Conservation (phyloP, 345 rosid species). For the Ricinus communis region DNA sequence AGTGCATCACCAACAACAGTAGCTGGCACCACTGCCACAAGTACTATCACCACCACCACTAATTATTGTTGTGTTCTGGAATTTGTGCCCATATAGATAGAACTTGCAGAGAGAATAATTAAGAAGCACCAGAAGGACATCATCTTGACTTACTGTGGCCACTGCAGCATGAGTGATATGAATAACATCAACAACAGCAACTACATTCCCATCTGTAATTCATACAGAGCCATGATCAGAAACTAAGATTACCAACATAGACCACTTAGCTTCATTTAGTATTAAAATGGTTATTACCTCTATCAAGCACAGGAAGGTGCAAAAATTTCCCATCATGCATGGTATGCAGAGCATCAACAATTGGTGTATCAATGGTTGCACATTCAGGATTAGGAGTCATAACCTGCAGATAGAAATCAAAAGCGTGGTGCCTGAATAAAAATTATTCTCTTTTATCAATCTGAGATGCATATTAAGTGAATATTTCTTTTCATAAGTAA, state of each 20-base stretch:
- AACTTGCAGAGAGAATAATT: not conserved
- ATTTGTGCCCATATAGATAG: not conserved
- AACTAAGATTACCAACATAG: conserved; percentile 1
- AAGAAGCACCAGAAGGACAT: conserved; percentile 10
- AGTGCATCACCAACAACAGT: not conserved
- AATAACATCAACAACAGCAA: conserved; percentile 84
- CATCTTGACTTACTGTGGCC: conserved; percentile 65
- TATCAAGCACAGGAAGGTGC: conserved; percentile 91
- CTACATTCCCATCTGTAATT: conserved; percentile 73
- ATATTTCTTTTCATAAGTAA: not conserved
- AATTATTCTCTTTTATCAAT: not conserved
- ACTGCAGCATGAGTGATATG: conserved; percentile 94
- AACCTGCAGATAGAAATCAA: conserved; percentile 50
- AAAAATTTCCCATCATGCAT: conserved; percentile 98
- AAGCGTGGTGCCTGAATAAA: conserved; percentile 11
- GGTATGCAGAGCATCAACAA: conserved; percentile 90
- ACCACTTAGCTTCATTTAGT: conserved; percentile 12
- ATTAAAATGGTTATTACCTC: conserved; percentile 42
- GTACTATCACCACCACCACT: not conserved
- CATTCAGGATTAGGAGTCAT: conserved; percentile 99
- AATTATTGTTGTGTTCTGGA: not conserved
- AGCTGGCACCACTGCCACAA: not conserved
- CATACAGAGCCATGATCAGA: conserved; percentile 14
- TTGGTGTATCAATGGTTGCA: conserved; percentile 79
- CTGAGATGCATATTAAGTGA: not conserved